Evolutionary conservation across 768 basidiomycete genomes (phyloP), one percentile per base, ranked within the genome.

Genomic region (Xanthoconium purpureum): DNA sequence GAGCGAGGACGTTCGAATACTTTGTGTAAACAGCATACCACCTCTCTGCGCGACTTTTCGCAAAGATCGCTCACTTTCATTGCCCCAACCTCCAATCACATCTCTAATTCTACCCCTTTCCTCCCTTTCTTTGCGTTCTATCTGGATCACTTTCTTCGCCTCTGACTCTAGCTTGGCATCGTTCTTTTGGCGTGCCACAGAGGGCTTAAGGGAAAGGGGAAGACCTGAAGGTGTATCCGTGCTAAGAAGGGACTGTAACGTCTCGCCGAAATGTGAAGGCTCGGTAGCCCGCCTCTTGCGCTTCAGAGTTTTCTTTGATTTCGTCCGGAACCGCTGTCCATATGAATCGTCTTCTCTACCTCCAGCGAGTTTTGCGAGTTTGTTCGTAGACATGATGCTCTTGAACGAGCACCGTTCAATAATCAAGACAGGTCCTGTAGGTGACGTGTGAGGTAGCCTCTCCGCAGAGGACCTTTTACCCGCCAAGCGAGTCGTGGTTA

Each of bases 21-120:
- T 28, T 17, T 15, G n/a, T 17, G 32, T 10, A 7, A 46, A 48
- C 13, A 18, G 63, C 81, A 49, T 69, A 89, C 89, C 89, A 73
- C 89, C 89, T 69, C 89, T 77, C 74, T 87, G 97, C 60, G 87
- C 96, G 71, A 82, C 91, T 78, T 88, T 98, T 70, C 81, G 83
- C 65, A 85, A 76, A 56, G 80, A 87, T 71, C 82, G 82, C 75
- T 87, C 92, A 72, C 82, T 83, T 71, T 90, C 89, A 13, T 81
- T 88, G 32, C 89, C 94, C 94, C 94, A 97, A 40, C 92, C 93
- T 55, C 86, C 91, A 67, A 89, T 91, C 15, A 84, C 83, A 68
- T 88, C 86, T 39, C 74, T 80, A 60, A 88, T 79, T 54, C 83
- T 75, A 13, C 83, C 82, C 59, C 77, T 84, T 60, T 89, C 88